Base-by-base conservation (phyloP, 345 rosid genomes). In the Alliaria petiolata region DNA sequence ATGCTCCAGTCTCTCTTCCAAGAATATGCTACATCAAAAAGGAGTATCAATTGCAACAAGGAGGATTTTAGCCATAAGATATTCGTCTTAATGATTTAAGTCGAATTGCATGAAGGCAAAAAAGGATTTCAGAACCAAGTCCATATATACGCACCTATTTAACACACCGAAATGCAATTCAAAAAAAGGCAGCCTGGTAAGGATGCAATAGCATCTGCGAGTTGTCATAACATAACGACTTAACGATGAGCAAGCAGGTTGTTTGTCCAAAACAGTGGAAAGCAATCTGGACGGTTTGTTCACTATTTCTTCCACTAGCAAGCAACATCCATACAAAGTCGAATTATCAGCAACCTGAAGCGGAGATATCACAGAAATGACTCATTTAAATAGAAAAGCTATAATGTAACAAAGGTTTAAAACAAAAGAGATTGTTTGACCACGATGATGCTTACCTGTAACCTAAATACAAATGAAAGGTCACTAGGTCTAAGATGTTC, bases 181-280 rank as follows among this genome's bases (percentile, higher is more conserved):
- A 62, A 93, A 93, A 78, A 87, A 91, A 8, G 98, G 98, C 78
- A 93, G 89, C 80, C 97, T 86, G 15, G 98, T 84, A 68, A 93
- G 87, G 81, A 93, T 84, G 86, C 98, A 93, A 71, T 93, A 93
- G 78, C 98, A 93, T 91, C 98, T 87, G 52, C 85, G 87, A 11
- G 98, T 91, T 17, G 96, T 89, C 76, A 93, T 74, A 65, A 85
- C 78, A 71, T 89, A 74, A 42, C 89, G 97, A 80, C 89, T 87
- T 78, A 83, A 70, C 61, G 97, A 76, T 47, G 87, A 76, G 72
- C 47, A 49, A 50, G 81, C 78, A 76, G 95, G 82, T 70, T 80
- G 88, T 76, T 73, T 87, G 42, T 87, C 85, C 50, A 92, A 81
- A 71, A 91, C 82, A 79, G 84, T 78, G 64, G 98, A 91, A 72